Evolutionary conservation across 139 green algal genomes (phyloP), one percentile per base, ranked within the genome.

Genomic region (Ettlia oleoabundans): DNA sequence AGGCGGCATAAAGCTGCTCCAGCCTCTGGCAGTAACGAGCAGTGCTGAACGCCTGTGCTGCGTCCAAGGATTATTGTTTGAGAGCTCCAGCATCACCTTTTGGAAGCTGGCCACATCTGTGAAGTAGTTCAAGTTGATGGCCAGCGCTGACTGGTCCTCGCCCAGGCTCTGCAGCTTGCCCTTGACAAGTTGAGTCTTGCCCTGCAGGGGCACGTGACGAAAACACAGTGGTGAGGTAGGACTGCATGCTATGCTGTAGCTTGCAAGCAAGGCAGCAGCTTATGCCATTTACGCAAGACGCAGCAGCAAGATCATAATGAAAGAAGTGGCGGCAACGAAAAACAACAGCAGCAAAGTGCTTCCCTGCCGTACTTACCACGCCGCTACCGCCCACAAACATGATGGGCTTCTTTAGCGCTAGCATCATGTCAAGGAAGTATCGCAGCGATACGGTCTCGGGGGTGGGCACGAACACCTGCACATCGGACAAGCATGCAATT

Each of bases 171-270:
- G 87, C 37, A 98, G 89, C 84, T 96, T 96, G 84, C 94, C 94
- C 86, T 95, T 96, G 24, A 98, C 93, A 69, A 98, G 87, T 89
- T 97, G 94, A 30, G 94, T 98, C 86, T 98, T 98, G 70, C 94
- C 83, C 82, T 73, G 47, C 42, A 42, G 26, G 9, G 19, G 33
- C 32, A 1, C 35, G 67, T 30, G 22, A 10, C 28, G 5, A 28
- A 65, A 15, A n/a, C 55, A 28, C 47, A 58, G 47, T 10, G 15
- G 47, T 10, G 47, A 10, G 15, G 47, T 24, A 15, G 13, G 47
- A 10, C 47, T 58, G 10, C 47, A 58, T 58, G 15, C 47, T 58
- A 10, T 15, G 43, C 10, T 42, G 65, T 33, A 72, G 6, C 13
- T 67, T 67, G 61, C 61, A 76, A 78, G 53, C 66, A 83, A 40